Conservation (phyloP, 1,284 basidiomycete species). For the Psilocybe mexicana region DNA sequence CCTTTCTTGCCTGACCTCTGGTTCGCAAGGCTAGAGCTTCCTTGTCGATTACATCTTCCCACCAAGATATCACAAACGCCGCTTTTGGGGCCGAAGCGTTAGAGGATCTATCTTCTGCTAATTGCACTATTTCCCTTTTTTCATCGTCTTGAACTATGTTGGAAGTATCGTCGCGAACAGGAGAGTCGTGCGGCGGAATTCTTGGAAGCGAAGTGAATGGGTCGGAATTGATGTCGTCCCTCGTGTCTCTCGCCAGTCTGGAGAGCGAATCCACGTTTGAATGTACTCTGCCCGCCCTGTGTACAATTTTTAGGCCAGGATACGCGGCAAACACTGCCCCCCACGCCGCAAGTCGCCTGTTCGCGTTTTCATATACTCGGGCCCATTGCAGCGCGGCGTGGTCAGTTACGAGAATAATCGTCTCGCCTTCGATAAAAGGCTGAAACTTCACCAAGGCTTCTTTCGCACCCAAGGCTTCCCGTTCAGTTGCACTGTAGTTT, state of each 20-base stretch:
- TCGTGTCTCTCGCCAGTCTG: background rate
- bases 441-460: conserved; percentile 22
- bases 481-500: conserved; percentile 25
- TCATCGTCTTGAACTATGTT: too few relatives aligned
- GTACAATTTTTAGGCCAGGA: conserved; percentile 14
- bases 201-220: too few relatives aligned
- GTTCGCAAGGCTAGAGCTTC: too few relatives aligned
- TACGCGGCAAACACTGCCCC: conserved; percentile 19
- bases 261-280: conserved; percentile 19
- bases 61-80: conserved; percentile 6
- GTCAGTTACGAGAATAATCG: conserved; percentile 12
- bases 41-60: conserved; percentile 4
- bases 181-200: too few relatives aligned
- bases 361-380: conserved; percentile 13
- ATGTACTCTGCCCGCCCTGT: conserved; percentile 15
- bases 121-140: too few relatives aligned
- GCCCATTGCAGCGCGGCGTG: conserved; percentile 18
- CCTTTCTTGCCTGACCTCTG: too few relatives aligned
- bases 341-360: conserved; percentile 16
- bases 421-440: conserved; percentile 19
- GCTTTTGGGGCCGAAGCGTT: background rate
- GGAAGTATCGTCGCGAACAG: too few relatives aligned
- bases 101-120: too few relatives aligned
- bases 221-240: too few relatives aligned
- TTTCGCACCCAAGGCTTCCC: conserved; percentile 24